Base-by-base conservation (phyloP, 208 protist genomes). In the Trypanosoma scelopori region DNA sequence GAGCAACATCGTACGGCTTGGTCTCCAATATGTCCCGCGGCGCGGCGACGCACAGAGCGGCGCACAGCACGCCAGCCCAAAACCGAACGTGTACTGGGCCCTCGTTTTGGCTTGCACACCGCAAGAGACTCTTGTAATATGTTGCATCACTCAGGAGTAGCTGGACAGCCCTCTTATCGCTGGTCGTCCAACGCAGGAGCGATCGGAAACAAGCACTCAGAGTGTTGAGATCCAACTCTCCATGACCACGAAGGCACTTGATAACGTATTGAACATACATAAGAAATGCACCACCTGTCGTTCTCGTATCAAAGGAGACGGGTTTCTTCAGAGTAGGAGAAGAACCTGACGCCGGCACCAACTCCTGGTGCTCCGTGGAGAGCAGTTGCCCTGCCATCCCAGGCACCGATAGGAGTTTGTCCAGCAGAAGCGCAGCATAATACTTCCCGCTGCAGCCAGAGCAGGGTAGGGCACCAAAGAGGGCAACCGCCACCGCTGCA, bases 401-500 rank as follows among this genome's bases (percentile, higher is more conserved):
- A 7, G 84, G 71, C 13, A 84, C 28, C 23, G 35, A 35, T 11
- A 92, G 43, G 5, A 93, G 52, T 20, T 51, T 43, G n/a, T 71
- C 56, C 15, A 95, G 57, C 15, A 93, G 62, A 22, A 87, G 71
- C 0, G 85, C 90, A 0, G 84, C 80, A 75, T 89, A 93, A 58
- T 89, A 93, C 65, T 90, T 89, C n/a, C 51, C 62, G 16, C 12
- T 41, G 15, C n/a, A 64, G 15, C 43, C 43, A 46, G 25, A 25
- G 39, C 5, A 30, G 32, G 50, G 4, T 20, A 25, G 39, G 15
- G 35, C 1, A 5, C 57, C 49, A 53, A 81, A 77, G 16, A 81
- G 45, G 35, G 62, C 65, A 51, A 6, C 50, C 18, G 63, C 64
- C 30, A 81, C 43, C 18, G 57, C 32, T 16, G 27, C 35, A 42